phyloP scores from a whole-genome alignment of 345 rosid species.

The Fremontodendron californicum region DNA sequence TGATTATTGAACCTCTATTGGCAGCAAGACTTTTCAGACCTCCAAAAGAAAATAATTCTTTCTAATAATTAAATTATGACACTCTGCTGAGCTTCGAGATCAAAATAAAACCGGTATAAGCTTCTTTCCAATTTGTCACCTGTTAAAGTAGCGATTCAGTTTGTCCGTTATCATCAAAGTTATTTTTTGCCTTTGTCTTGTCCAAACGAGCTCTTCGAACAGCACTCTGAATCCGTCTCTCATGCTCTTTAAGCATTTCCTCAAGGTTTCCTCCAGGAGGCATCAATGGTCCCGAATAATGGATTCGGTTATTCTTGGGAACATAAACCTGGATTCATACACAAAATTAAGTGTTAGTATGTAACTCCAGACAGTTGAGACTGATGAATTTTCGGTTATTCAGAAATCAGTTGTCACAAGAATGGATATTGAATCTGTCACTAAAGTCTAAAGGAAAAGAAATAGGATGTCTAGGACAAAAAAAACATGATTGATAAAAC shows the following conservation, averaged over 20 bases:
- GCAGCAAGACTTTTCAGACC: constrained; percentile 6
- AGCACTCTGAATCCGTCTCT: constrained; percentile 71
- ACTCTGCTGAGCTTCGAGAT: constrained; percentile 4
- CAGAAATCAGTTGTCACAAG: background rate
- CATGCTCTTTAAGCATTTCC: constrained; percentile 88
- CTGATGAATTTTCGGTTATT: background rate
- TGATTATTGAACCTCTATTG: background rate
- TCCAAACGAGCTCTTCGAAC: constrained; percentile 68
- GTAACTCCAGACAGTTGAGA: background rate
- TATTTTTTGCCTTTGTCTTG: constrained; percentile 37
- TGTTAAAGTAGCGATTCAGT: constrained; percentile 30
- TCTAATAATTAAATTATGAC: background rate
- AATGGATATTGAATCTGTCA: background rate
- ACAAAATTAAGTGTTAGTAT: constrained; percentile 14
- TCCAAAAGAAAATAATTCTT: background rate
- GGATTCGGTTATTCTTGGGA: constrained; percentile 41
- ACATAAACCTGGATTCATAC: constrained; percentile 34
- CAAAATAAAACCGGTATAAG: background rate
- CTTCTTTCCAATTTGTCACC: constrained; percentile 28
- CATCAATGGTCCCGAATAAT: constrained; percentile 71
- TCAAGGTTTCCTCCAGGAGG: constrained; percentile 66
- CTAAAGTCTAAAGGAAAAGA: background rate
- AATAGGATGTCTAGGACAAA: background rate
- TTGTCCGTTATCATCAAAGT: constrained; percentile 23
- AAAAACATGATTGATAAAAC: background rate